These are phyloP conservation scores for Cercospora sp. DNA, from an alignment of 2,329 filamentous ascomycete species.

Conservation along the genomic window DNA sequence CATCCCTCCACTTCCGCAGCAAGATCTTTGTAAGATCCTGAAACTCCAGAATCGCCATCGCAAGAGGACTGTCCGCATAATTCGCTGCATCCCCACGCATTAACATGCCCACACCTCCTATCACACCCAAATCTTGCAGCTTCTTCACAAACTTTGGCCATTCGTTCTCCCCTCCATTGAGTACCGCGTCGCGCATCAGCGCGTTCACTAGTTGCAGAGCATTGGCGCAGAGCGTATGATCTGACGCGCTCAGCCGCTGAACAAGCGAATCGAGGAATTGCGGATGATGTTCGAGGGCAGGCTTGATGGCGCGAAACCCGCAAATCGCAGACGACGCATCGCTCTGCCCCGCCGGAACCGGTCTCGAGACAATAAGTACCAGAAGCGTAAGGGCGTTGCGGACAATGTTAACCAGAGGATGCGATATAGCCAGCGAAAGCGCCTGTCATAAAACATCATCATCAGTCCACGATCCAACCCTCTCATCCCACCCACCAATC, in stretches of 20 bases:
- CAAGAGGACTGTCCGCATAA: slow-evolving; percentile 84
- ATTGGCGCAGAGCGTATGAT: slow-evolving; percentile 94
- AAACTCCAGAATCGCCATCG: slow-evolving; percentile 87
- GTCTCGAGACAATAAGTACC: slow-evolving; percentile 87
- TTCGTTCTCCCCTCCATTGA: slow-evolving; percentile 73
- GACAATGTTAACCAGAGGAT: slow-evolving; percentile 95
- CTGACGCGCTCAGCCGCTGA: slow-evolving; percentile 84
- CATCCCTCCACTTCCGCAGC: slow-evolving; percentile 77
- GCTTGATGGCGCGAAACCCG: slow-evolving; percentile 89
- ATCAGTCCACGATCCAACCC: background rate
- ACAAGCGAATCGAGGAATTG: slow-evolving; percentile 95
- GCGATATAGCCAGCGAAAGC: slow-evolving; percentile 89
- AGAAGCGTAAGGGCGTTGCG: slow-evolving; percentile 96
- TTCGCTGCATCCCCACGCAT: slow-evolving; percentile 94
- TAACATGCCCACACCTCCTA: slow-evolving; percentile 82
- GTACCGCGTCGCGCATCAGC: slow-evolving; percentile 86
- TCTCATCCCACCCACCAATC: background rate
- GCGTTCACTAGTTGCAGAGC: slow-evolving; percentile 94
- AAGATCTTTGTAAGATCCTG: slow-evolving; percentile 63
- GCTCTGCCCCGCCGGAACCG: slow-evolving; percentile 51
- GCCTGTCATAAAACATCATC: slow-evolving; percentile 52
- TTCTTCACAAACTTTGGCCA: slow-evolving; percentile 96
- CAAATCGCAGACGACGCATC: slow-evolving; percentile 66
- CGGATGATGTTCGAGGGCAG: slow-evolving; percentile 84
- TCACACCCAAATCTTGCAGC: slow-evolving; percentile 87